phyloP scores from a whole-genome alignment of 495 filamentous ascomycete species.

The Hypoxylon intermedium region DNA sequence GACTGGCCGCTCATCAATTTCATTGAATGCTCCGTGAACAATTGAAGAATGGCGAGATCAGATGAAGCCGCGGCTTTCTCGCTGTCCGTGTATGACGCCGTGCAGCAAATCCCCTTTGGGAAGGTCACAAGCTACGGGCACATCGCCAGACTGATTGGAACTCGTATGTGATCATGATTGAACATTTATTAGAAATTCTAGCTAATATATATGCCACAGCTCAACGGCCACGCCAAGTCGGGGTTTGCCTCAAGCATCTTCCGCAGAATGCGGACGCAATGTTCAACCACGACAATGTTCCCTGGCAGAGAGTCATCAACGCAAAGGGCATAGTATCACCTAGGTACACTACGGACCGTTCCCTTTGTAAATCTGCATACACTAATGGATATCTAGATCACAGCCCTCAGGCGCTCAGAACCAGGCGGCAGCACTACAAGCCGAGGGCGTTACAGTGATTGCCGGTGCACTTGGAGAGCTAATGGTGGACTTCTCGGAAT shows the following conservation, averaged over 20 bases:
- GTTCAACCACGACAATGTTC: slow-evolving; percentile 79
- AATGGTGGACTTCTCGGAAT: slow-evolving; percentile 68
- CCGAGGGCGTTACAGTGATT: slow-evolving; percentile 73
- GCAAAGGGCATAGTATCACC: slow-evolving; percentile 83
- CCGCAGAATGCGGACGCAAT: slow-evolving; percentile 54
- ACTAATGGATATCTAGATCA: slow-evolving; percentile 54
- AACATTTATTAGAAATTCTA: slow-evolving; percentile 2
- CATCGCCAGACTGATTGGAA: slow-evolving; percentile 79
- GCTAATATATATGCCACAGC: slow-evolving; percentile 49
- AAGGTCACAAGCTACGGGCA: slow-evolving; percentile 89
- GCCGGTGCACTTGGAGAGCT: slow-evolving; percentile 72
- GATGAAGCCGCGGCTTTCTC: slow-evolving; percentile 89
- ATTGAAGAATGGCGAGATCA: slow-evolving; percentile 77
- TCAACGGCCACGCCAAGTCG: slow-evolving; percentile 80
- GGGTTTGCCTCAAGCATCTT: slow-evolving; percentile 85
- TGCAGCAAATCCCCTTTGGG: slow-evolving; percentile 83
- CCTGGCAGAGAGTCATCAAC: slow-evolving; percentile 94
- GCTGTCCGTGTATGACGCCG: slow-evolving; percentile 79
- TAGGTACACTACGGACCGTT: slow-evolving; percentile 58
- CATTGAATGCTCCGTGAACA: too few relatives aligned
- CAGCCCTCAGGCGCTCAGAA: slow-evolving; percentile 68
- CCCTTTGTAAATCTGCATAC: slow-evolving; percentile 1
- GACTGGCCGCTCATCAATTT: not conserved
- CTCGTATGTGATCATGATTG: slow-evolving; percentile 63
- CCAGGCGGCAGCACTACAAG: slow-evolving; percentile 70